These are phyloP conservation scores for Lomentospora prolificans DNA, from an alignment of 2,329 filamentous ascomycete species.

Conservation along the genomic window DNA sequence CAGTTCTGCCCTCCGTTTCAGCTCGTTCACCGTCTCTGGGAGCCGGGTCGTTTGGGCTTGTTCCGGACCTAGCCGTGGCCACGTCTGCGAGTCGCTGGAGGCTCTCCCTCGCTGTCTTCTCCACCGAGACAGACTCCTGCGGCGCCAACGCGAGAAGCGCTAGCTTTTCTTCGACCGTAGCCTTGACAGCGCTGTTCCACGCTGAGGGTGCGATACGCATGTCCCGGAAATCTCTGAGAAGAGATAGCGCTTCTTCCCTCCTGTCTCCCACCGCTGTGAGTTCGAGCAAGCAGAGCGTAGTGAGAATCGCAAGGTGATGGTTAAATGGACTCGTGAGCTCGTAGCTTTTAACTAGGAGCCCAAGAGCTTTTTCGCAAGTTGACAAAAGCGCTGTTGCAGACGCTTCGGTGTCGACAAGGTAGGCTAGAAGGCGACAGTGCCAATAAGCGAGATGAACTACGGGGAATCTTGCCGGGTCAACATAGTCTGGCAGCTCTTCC, in stretches of 20 bases:
- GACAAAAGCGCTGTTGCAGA: conserved; percentile 49
- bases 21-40: conserved; percentile 16
- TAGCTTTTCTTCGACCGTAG: conserved; percentile 37
- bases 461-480: conserved; percentile 41
- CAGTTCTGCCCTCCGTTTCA: conserved; percentile 16
- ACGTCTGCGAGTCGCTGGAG: conserved; percentile 53
- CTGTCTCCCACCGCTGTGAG: conserved; percentile 45
- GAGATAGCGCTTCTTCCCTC: conserved; percentile 44
- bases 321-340: conserved; percentile 52
- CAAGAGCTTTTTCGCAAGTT: conserved; percentile 47
- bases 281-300: conserved; percentile 50
- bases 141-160: conserved; percentile 19
- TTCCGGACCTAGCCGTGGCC: conserved; percentile 28
- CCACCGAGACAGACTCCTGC: conserved; percentile 26
- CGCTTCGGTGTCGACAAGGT: conserved; percentile 46
- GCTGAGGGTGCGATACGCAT: conserved; percentile 37
- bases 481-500: conserved; percentile 48
- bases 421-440: conserved; percentile 56
- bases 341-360: conserved; percentile 45
- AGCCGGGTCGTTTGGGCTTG: neutral
- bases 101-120: conserved; percentile 37
- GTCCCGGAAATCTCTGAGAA: conserved; percentile 47
- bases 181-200: conserved; percentile 44
- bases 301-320: conserved; percentile 55
- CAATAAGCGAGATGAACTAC: conserved; percentile 60